Evolutionary conservation across 257 asterid species (phyloP).

Genomic region (Buddleja alternifolia): DNA sequence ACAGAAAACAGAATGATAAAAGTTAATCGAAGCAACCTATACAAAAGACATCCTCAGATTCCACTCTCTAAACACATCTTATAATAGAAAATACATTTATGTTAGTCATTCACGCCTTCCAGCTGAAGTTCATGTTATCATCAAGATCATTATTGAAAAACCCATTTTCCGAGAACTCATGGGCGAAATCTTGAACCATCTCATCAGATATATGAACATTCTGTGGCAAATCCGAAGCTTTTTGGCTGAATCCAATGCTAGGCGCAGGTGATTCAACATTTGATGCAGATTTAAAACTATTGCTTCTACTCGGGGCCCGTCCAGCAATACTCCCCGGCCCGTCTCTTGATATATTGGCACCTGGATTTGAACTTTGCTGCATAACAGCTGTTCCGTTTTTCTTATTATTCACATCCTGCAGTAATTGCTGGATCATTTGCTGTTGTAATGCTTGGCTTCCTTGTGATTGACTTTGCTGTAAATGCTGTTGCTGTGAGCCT

Average conservation of each 20-base stretch:
- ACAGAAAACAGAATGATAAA: neutral
- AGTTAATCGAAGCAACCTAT: conserved; percentile 45
- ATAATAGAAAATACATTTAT: conserved; percentile 23
- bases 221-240: conserved; percentile 54
- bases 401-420: conserved; percentile 64
- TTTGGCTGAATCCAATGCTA: conserved; percentile 52
- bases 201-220: conserved; percentile 64
- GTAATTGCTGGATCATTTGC: conserved; percentile 72
- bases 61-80: conserved; percentile 17
- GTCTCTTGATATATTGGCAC: conserved; percentile 46
- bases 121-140: conserved; percentile 66
- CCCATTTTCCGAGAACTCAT: conserved; percentile 68
- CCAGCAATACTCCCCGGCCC: conserved; percentile 37
- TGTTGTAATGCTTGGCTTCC: conserved; percentile 70
- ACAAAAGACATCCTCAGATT: conserved; percentile 47
- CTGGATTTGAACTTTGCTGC: conserved; percentile 42
- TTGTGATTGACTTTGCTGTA: conserved; percentile 51
- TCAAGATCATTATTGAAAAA: conserved; percentile 78
- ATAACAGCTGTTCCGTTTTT: conserved; percentile 39
- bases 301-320: conserved; percentile 59
- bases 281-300: conserved; percentile 60
- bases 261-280: conserved; percentile 53
- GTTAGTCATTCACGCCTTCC: conserved; percentile 72
- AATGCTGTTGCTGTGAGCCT: conserved; percentile 33
- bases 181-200: conserved; percentile 58